Evolutionary conservation across 2,329 filamentous ascomycete genomes (phyloP).

Genomic region (Mycosphaerella arachidis): DNA sequence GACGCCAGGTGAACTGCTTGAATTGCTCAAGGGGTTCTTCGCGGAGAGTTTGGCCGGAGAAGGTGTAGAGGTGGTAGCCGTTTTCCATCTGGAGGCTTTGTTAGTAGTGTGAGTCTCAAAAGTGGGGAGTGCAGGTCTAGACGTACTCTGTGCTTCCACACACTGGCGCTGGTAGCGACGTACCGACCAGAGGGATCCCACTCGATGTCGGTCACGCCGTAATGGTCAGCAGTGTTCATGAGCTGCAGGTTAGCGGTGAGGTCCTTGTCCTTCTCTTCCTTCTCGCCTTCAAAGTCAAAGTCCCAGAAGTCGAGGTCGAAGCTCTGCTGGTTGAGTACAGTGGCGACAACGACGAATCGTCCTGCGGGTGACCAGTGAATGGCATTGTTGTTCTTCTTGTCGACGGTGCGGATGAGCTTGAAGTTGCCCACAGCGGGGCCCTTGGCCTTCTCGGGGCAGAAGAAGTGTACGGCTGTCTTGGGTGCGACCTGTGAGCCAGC

Average conservation of each 20-base stretch:
- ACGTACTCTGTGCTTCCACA: slow-evolving; percentile 93
- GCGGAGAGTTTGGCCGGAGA: slow-evolving; percentile 80
- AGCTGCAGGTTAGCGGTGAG: slow-evolving; percentile 89
- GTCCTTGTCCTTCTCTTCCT: slow-evolving; percentile 82
- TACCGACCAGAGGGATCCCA: slow-evolving; percentile 97
- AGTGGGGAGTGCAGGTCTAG: not conserved
- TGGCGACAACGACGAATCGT: slow-evolving; percentile 89
- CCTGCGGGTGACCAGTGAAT: slow-evolving; percentile 99
- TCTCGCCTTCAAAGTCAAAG: slow-evolving; percentile 96
- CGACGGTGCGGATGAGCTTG: slow-evolving; percentile 88
- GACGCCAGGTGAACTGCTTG: slow-evolving; percentile 95
- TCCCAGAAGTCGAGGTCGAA: slow-evolving; percentile 98
- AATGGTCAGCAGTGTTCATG: slow-evolving; percentile 92
- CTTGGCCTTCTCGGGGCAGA: slow-evolving; percentile 93
- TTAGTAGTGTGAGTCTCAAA: slow-evolving; percentile 10
- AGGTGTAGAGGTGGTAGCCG: slow-evolving; percentile 96
- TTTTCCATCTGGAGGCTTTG: slow-evolving; percentile 77
- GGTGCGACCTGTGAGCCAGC: slow-evolving; percentile 76
- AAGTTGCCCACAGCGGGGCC: slow-evolving; percentile 79
- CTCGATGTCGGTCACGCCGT: slow-evolving; percentile 94
- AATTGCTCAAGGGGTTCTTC: slow-evolving; percentile 95
- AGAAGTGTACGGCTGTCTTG: slow-evolving; percentile 94
- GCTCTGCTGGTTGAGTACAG: slow-evolving; percentile 85
- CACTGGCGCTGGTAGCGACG: slow-evolving; percentile 85
- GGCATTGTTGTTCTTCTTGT: slow-evolving; percentile 99